A percentile compares a stretch with the other conserved stretches of the same genome.
Conservation (phyloP, 768 basidiomycete genomes). For the Mycena amicta region DNA sequence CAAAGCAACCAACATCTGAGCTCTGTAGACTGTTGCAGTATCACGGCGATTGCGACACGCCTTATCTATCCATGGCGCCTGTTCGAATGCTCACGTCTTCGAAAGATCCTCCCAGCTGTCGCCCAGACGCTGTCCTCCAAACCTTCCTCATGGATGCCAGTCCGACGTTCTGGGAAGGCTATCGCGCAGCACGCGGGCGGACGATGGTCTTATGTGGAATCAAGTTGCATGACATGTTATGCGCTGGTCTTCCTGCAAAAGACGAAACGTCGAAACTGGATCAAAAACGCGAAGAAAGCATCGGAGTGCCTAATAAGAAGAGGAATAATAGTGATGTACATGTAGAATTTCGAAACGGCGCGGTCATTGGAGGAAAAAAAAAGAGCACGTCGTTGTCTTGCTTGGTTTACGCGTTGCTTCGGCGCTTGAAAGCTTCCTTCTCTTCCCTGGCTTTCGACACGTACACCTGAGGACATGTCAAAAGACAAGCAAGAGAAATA, state of each 20-base stretch:
- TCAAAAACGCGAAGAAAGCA: conserved; percentile 25
- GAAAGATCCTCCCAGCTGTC: conserved; percentile 48
- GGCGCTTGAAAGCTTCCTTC: too few species aligned
- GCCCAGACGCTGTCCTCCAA: conserved; percentile 73
- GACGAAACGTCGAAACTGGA: conserved; percentile 66
- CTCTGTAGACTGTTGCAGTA: too few species aligned
- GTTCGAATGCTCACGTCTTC: conserved; percentile 16
- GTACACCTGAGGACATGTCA: too few species aligned
- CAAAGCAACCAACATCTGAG: too few species aligned
- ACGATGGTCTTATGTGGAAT: conserved; percentile 32
- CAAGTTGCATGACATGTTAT: too few species aligned
- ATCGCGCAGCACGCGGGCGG: conserved; percentile 48
- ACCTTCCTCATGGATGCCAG: conserved; percentile 58
- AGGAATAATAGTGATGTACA: not conserved
- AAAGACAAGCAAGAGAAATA: not conserved
- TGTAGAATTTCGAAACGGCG: not conserved
- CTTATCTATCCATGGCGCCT: too few species aligned
- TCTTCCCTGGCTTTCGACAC: too few species aligned
- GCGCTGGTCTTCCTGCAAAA: conserved; percentile 64
- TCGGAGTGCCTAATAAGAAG: conserved; percentile 43
- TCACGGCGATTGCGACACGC: too few species aligned
- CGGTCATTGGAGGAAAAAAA: too few species aligned
- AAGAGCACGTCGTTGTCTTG: too few species aligned
- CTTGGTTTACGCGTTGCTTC: too few species aligned
- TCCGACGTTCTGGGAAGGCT: conserved; percentile 61